These are phyloP conservation scores for Aspergillus persii DNA, from an alignment of 2,329 filamentous ascomycete genomes.

Conservation along the genomic window DNA sequence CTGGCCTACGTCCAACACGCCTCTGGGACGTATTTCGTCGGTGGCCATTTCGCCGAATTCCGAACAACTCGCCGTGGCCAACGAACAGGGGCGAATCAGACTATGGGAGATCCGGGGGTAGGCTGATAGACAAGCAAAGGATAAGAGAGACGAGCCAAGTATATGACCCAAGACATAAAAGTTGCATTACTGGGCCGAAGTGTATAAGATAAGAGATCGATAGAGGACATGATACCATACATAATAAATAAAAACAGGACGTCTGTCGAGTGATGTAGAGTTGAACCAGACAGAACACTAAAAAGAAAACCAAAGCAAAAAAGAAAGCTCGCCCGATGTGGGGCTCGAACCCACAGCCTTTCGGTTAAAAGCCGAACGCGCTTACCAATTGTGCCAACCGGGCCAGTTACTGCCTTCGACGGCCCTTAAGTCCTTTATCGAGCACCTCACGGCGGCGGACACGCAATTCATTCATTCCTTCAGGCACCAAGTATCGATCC, in stretches of 20 bases:
- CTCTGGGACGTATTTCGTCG: constrained; percentile 76
- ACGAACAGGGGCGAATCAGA: constrained; percentile 82
- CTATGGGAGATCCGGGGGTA: constrained; percentile 83
- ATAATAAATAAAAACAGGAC: no score
- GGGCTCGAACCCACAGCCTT: neutral
- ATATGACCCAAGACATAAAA: neutral
- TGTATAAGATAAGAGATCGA: no score
- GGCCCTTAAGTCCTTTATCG: no score
- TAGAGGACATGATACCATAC: no score
- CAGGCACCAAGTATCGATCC: neutral
- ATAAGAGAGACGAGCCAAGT: neutral
- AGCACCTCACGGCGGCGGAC: no score
- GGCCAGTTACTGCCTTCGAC: neutral
- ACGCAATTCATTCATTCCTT: neutral
- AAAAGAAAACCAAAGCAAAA: neutral
- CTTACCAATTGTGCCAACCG: neutral
- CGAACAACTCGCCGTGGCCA: constrained; percentile 77
- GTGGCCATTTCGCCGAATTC: constrained; percentile 67
- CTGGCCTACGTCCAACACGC: constrained; percentile 91
- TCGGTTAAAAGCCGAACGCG: neutral
- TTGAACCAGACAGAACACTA: neutral
- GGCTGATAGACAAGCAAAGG: constrained; percentile 10
- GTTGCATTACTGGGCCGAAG: neutral
- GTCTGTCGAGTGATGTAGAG: no score
- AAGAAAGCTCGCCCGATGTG: neutral